Base-by-base conservation (phyloP, 345 rosid genomes). In the Garcia nutans region DNA sequence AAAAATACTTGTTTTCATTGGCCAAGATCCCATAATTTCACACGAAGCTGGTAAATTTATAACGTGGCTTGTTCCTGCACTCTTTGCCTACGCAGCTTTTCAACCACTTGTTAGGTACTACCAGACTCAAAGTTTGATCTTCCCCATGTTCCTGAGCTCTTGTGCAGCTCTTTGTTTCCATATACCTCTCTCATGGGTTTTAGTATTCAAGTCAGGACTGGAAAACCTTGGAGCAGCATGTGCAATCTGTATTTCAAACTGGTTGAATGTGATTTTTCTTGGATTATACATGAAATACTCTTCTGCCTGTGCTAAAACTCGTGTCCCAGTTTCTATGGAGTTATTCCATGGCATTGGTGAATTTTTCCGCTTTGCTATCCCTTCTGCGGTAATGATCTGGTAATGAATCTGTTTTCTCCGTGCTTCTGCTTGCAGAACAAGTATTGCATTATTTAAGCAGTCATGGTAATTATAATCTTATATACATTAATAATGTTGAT, bases 381-480 rank as follows among this genome's bases (percentile, higher is more conserved):
- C 94, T 59, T 92, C 94, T 70, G 88, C 94, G 4, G 77, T 83
- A 6, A 90, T 90, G 97, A 72, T 87, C 78, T 92, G 97, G 97
- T 90, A 90, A 49, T 60, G 28, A 41, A 55, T 33, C 47, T 26
- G 3, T 49, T 72, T 28, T 67, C 31, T 65, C n/a, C 12, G 22
- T 24, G 17, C 10, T 24, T 12, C 65, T 37, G 3, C 5, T 33
- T 26, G 22, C 11, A 49, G 2, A 52, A 52, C 3, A 49, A 50
- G n/a, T 17, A n/a, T 8, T 60, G 20, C 31, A 37, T 11, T 33
- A 10, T 50, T 20, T 57, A 41, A 23, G n/a, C 8, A 63, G 45
- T 17, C 15, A 1, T 26, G 5, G 41, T 37, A 37, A 37, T 65
- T 55, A 37, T 28, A 16, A 8, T 68, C 49, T 60, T 41, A 31